Evolutionary conservation across 1,139 yeast genomes (phyloP).

Genomic region (Pichiaceae sp.): DNA sequence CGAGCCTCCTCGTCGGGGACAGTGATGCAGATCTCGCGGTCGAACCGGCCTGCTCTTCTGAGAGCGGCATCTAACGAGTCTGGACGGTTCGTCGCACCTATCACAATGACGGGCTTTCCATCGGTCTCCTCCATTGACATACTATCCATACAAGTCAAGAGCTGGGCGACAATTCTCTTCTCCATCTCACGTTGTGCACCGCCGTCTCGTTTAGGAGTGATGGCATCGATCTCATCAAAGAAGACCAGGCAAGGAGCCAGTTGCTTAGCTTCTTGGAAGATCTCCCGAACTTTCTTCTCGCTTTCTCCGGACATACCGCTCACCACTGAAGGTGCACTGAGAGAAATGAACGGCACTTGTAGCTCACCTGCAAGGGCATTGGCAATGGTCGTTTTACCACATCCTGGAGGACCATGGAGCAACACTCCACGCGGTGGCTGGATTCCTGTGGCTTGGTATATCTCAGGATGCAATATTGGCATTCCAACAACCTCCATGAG

Average conservation of each 20-base stretch:
- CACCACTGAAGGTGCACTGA: slow-evolving; percentile 94
- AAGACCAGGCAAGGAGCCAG: slow-evolving; percentile 90
- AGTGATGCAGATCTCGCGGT: slow-evolving; percentile 75
- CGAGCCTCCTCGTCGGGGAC: slow-evolving; percentile 90
- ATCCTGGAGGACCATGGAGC: slow-evolving; percentile 97
- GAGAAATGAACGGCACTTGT: slow-evolving; percentile 82
- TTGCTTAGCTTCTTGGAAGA: slow-evolving; percentile 85
- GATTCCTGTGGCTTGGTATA: slow-evolving; percentile 78
- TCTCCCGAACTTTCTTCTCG: slow-evolving; percentile 85
- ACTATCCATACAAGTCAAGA: slow-evolving; percentile 91
- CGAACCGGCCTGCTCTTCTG: slow-evolving; percentile 96
- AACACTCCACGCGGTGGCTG: slow-evolving; percentile 97
- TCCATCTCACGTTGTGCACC: slow-evolving; percentile 99
- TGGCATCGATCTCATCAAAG: slow-evolving; percentile 95
- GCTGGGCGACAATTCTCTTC: slow-evolving; percentile 90
- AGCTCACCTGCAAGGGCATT: slow-evolving; percentile 94
- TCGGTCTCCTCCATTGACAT: slow-evolving; percentile 77
- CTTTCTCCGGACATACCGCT: slow-evolving; percentile 99
- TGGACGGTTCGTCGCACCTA: slow-evolving; percentile 97
- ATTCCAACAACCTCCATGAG: slow-evolving; percentile 84
- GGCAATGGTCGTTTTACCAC: slow-evolving; percentile 96
- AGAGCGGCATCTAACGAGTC: slow-evolving; percentile 97
- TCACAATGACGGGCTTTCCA: slow-evolving; percentile 92
- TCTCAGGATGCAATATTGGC: slow-evolving; percentile 91
- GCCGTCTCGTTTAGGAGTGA: slow-evolving; percentile 96